A percentile compares a stretch with the other conserved stretches of the same genome.
Conservation (phyloP, 257 asterid genomes). For the Parsonsia alboflavescens region DNA sequence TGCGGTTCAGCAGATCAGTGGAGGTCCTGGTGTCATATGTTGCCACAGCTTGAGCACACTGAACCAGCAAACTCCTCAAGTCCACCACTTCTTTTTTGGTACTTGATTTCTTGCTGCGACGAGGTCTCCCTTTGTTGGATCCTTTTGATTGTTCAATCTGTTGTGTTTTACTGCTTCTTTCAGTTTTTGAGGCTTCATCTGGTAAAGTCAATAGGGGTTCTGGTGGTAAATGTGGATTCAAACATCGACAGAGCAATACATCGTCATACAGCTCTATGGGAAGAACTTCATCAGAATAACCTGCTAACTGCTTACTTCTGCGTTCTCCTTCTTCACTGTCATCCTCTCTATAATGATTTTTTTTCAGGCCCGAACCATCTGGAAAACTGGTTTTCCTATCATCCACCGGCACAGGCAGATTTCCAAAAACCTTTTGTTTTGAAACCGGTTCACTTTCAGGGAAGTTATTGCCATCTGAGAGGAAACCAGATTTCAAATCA, state of each 20-base stretch:
- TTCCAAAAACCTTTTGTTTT: neutral
- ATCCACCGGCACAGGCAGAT: neutral
- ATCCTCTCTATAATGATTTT: conserved; percentile 19
- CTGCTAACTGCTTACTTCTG: conserved; percentile 33
- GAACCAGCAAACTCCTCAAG: conserved; percentile 30
- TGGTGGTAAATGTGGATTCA: conserved; percentile 16
- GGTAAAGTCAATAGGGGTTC: conserved; percentile 5
- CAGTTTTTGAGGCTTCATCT: conserved; percentile 17
- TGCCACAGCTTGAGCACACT: conserved; percentile 42
- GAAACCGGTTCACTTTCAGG: neutral
- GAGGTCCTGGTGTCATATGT: conserved; percentile 29
- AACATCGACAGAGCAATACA: conserved; percentile 23
- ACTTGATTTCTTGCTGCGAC: conserved; percentile 23
- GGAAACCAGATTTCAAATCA: conserved; percentile 1
- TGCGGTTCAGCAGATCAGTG: conserved; percentile 29
- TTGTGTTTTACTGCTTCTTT: conserved; percentile 9
- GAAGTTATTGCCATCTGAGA: neutral
- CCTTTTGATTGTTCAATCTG: conserved; percentile 20
- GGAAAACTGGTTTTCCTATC: conserved; percentile 12
- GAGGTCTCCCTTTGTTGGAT: conserved; percentile 23
- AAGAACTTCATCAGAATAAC: conserved; percentile 26
- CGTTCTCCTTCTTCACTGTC: conserved; percentile 14
- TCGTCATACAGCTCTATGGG: conserved; percentile 32
- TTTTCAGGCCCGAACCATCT: conserved; percentile 16
- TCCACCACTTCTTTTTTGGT: conserved; percentile 32